Conservation (phyloP, 1,284 basidiomycete genomes). For the Melampsora americana region DNA sequence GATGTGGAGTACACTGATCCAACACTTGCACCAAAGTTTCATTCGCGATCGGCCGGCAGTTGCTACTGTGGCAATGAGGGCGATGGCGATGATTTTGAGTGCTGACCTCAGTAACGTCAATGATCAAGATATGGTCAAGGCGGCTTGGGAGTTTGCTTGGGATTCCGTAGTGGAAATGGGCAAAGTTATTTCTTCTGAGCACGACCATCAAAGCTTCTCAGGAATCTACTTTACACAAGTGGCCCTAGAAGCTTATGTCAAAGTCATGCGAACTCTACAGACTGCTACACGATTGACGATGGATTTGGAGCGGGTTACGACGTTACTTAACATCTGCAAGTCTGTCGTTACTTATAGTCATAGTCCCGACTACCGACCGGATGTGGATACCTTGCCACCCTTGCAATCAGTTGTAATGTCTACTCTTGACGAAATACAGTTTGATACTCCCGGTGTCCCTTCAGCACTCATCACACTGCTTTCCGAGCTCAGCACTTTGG, state of each 20-base stretch:
- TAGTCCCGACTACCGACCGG: conserved; percentile 80
- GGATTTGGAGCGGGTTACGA: conserved; percentile 64
- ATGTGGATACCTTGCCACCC: conserved; percentile 77
- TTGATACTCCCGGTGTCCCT: conserved; percentile 63
- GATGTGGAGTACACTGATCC: conserved; percentile 71
- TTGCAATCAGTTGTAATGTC: conserved; percentile 71
- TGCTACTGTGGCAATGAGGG: conserved; percentile 73
- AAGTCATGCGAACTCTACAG: conserved; percentile 60
- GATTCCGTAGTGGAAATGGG: conserved; percentile 44
- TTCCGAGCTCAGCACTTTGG: conserved; percentile 76
- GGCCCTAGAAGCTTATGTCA: conserved; percentile 73
- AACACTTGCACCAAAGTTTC: conserved; percentile 67
- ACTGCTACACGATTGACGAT: conserved; percentile 59
- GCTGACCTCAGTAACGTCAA: conserved; percentile 57
- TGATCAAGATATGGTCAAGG: conserved; percentile 48
- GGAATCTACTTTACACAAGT: conserved; percentile 69
- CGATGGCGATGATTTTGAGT: conserved; percentile 70
- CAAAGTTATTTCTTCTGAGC: conserved; percentile 45
- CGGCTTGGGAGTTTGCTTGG: conserved; percentile 28
- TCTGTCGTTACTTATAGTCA: conserved; percentile 73
- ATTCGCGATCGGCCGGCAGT: conserved; percentile 66
- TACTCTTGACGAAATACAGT: conserved; percentile 66
- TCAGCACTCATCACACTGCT: conserved; percentile 76
- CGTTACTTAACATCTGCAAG: conserved; percentile 74
- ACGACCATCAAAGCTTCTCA: conserved; percentile 52